Evolutionary conservation across 305 asterid species (phyloP), one percentile per base, ranked within the genome.

Genomic region (Fraxinus dipetala): DNA sequence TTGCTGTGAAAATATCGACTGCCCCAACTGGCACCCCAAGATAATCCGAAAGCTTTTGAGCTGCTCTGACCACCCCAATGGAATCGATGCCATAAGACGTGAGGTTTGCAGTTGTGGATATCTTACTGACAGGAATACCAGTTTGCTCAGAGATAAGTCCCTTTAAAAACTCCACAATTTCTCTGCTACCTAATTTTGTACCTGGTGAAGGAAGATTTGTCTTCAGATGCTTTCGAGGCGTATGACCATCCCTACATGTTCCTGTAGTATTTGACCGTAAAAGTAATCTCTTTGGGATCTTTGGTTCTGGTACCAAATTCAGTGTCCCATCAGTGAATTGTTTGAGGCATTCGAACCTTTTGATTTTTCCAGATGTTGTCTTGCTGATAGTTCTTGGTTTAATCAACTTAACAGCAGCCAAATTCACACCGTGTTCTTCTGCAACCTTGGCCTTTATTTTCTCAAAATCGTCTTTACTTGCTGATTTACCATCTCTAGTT

Each of bases 41-140:
- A 86, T 90, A 93, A 83, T 89, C 94, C 0, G 97, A 93, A 76
- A 93, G 93, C 90, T 89, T 93, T 81, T 93, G 98, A 76, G 98
- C 98, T 69, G 98, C 97, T 86, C 95, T 86, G 56, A 93, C 98
- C 65, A 93, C 98, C 13, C 97, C 98, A 74, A 93, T 93, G 26
- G 98, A 93, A 84, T 93, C 98, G 65, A 93, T 88, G 69, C 98
- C 98, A 82, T 93, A 93, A 72, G 94, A 82, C 24, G 84, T 82
- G 83, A 93, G 88, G 82, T 86, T 92, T 2, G 87, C 94, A 56
- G 89, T 87, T 1, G 91, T 85, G 43, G 95, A 89, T 82, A 93
- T 92, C 81, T 89, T 91, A 85, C 88, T 78, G 59, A 86, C 40
- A 5, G 90, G 85, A 83, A 92, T 83, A 40, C 94, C 92, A 20